These are phyloP conservation scores for Arabidopsis suecica DNA, from an alignment of 345 rosid genomes.

Conservation along the genomic window DNA sequence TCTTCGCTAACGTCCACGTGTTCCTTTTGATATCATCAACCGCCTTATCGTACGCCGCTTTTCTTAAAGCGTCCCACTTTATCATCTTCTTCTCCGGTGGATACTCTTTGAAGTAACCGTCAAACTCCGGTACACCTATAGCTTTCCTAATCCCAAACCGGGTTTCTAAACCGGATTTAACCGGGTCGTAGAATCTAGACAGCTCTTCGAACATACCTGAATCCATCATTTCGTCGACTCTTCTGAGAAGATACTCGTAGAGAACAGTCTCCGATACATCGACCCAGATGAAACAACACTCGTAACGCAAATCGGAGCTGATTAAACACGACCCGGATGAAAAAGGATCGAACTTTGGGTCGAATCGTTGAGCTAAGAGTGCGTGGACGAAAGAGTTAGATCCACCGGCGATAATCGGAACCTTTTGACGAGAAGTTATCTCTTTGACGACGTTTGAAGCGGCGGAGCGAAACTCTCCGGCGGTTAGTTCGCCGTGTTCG, in stretches of 20 bases:
- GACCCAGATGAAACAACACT: conserved; percentile 87
- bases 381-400: conserved; percentile 88
- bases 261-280: conserved; percentile 71
- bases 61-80: conserved; percentile 41
- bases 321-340: conserved; percentile 43
- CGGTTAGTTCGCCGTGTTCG: conserved; percentile 56
- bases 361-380: conserved; percentile 60
- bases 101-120: conserved; percentile 55
- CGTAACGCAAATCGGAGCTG: conserved; percentile 59
- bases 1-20: conserved; percentile 78
- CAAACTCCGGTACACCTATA: conserved; percentile 93
- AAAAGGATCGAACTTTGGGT: conserved; percentile 60
- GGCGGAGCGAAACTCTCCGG: conserved; percentile 58
- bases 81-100: conserved; percentile 41
- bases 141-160: conserved; percentile 71
- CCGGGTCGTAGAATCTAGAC: conserved; percentile 52
- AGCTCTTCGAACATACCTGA: conserved; percentile 89
- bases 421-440: conserved; percentile 49
- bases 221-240: conserved; percentile 95
- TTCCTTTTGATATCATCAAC: conserved; percentile 74
- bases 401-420: conserved; percentile 87
- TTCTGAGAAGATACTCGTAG: conserved; percentile 57
- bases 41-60: conserved; percentile 64
- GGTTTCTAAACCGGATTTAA: not conserved
- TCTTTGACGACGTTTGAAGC: conserved; percentile 53